These are phyloP conservation scores for Botryotinia calthae DNA, from an alignment of 2,329 filamentous ascomycete genomes.

Conservation along the genomic window DNA sequence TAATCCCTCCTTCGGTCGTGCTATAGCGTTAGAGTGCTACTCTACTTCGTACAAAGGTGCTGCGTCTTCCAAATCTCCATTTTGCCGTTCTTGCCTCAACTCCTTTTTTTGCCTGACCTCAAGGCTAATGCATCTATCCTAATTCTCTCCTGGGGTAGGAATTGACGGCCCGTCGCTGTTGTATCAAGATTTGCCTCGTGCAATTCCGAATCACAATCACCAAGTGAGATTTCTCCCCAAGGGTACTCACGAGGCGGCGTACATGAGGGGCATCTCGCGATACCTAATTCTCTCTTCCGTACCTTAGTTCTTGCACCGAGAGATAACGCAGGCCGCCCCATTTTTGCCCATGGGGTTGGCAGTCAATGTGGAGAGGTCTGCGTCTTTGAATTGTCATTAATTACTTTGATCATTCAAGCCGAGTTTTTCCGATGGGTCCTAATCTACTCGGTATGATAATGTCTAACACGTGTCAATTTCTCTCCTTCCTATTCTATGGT, in stretches of 20 bases:
- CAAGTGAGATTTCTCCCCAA: neutral
- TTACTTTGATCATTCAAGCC: neutral
- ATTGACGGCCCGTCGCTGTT: neutral
- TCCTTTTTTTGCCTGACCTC: neutral
- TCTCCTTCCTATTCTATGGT: neutral
- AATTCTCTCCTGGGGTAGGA: neutral
- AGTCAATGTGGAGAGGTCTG: neutral
- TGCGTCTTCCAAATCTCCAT: neutral
- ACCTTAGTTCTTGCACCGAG: neutral
- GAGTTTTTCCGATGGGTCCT: neutral
- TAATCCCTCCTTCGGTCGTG: neutral
- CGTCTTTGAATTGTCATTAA: neutral
- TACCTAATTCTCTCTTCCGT: conserved; percentile 6
- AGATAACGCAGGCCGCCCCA: conserved; percentile 1
- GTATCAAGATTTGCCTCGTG: neutral
- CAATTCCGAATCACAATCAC: neutral
- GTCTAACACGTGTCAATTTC: conserved; percentile 1
- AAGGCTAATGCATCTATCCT: neutral
- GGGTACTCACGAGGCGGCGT: neutral
- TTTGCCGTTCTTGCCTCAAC: neutral
- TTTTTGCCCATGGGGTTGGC: neutral
- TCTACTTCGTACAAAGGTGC: too few relatives aligned
- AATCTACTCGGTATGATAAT: neutral
- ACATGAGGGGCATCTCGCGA: neutral
- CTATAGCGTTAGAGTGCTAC: neutral